These are phyloP conservation scores for Termitomyces sp. DNA, from an alignment of 768 basidiomycete genomes.

Conservation along the genomic window DNA sequence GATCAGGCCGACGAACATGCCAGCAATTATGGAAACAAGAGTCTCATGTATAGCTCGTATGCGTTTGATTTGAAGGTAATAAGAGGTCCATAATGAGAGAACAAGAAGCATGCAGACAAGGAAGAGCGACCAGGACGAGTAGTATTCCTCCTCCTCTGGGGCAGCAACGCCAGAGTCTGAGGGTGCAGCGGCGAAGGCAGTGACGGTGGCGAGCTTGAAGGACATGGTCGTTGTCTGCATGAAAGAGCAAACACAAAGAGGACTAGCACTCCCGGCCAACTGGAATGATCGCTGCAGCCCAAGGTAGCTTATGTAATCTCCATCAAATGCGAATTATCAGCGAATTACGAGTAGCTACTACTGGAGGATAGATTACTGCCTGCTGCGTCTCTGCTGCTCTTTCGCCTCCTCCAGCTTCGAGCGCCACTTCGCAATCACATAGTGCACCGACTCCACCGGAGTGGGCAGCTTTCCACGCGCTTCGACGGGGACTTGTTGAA, in stretches of 20 bases:
- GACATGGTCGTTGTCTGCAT: constrained; percentile 24
- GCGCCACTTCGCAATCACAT: constrained; percentile 18
- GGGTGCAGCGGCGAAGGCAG: constrained; percentile 24
- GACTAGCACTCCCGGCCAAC: not conserved
- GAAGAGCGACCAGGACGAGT: constrained; percentile 92
- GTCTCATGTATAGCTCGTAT: constrained; percentile 97
- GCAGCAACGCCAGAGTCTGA: constrained; percentile 30
- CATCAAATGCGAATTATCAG: not conserved
- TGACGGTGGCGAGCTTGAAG: constrained; percentile 30
- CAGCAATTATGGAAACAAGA: constrained; percentile 89
- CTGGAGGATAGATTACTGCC: constrained; percentile 8
- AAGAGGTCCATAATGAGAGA: constrained; percentile 91
- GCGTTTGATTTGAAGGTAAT: constrained; percentile 95
- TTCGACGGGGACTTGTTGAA: constrained; percentile 29
- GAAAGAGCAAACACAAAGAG: not conserved
- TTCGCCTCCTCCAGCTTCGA: constrained; percentile 19
- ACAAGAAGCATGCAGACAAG: constrained; percentile 91
- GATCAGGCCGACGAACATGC: constrained; percentile 92
- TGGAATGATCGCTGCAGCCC: not conserved
- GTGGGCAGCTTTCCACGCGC: constrained; percentile 27
- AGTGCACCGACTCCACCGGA: constrained; percentile 17
- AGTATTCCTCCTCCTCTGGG: constrained; percentile 81
- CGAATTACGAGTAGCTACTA: not conserved
- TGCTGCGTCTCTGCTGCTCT: constrained; percentile 11
- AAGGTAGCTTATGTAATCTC: not conserved